Percentiles rank a stretch among this genome's conserved stretches.
Conservation (phyloP, 345 rosid genomes). For the Syzygium grande region DNA sequence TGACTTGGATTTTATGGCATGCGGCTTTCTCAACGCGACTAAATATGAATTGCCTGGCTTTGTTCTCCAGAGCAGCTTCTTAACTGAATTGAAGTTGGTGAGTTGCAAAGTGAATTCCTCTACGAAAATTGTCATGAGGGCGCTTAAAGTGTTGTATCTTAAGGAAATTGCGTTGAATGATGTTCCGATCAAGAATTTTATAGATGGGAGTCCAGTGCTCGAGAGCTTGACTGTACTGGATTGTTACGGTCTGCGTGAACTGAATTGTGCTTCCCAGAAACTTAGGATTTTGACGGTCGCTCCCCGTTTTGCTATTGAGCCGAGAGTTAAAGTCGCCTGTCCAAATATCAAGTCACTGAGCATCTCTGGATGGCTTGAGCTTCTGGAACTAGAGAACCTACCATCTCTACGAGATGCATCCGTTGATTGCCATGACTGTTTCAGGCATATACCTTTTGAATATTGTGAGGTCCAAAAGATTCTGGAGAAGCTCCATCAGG, state of each 20-base stretch:
- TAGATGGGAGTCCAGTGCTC: conserved; percentile 1
- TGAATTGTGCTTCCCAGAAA: background rate
- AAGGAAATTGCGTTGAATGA: background rate
- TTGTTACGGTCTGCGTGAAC: background rate
- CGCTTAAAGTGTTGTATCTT: conserved; percentile 4
- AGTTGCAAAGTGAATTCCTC: background rate
- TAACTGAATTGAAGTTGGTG: conserved; percentile 3
- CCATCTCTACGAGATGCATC: background rate
- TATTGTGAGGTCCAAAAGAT: conserved; percentile 2
- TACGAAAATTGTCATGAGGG: background rate
- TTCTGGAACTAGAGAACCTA: background rate
- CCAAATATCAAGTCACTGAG: conserved; percentile 2
- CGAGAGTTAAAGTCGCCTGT: background rate
- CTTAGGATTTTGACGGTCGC: background rate
- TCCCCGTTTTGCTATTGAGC: conserved; percentile 1
- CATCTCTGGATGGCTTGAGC: conserved; percentile 13
- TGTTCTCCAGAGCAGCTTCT: background rate
- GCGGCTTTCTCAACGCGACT: background rate
- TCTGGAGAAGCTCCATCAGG: conserved; percentile 1
- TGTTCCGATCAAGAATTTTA: background rate
- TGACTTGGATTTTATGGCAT: conserved; percentile 6
- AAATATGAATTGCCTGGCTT: background rate
- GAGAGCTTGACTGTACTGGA: conserved; percentile 5
- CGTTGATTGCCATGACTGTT: background rate
- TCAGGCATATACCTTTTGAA: background rate